Evolutionary conservation across 495 filamentous ascomycete species (phyloP).

Genomic region (Pyrenopolyporus hunteri): DNA sequence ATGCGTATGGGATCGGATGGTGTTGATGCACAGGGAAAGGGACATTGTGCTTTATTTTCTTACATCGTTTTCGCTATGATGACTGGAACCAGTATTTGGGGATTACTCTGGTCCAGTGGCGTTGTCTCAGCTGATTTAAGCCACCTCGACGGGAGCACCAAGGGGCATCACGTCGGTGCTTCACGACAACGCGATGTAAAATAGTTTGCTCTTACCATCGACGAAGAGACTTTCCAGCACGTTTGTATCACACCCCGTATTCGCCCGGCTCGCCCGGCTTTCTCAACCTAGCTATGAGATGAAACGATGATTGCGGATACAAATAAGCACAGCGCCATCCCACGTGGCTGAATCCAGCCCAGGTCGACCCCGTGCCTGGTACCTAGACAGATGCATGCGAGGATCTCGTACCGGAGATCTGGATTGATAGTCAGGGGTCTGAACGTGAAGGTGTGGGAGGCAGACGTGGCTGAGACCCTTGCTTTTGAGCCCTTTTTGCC

Average conservation of each 20-base stretch:
- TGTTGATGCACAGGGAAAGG: constrained; percentile 46
- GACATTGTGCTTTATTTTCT: constrained; percentile 42
- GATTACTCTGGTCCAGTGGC: constrained; percentile 26
- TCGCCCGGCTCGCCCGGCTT: too few species aligned
- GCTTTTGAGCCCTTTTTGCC: not conserved
- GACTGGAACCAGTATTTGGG: constrained; percentile 29
- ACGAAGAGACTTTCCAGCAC: constrained; percentile 15
- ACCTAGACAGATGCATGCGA: constrained; percentile 29
- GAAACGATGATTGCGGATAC: not conserved
- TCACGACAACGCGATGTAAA: constrained; percentile 41
- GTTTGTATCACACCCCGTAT: not conserved
- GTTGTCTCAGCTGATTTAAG: constrained; percentile 29
- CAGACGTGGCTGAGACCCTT: constrained; percentile 24
- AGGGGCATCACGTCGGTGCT: constrained; percentile 22
- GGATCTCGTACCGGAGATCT: constrained; percentile 34
- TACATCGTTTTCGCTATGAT: constrained; percentile 31
- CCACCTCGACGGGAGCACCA: constrained; percentile 19
- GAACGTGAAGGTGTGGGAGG: constrained; percentile 24
- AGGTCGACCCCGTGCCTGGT: constrained; percentile 14
- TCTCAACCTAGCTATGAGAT: not conserved
- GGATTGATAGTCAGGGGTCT: constrained; percentile 26
- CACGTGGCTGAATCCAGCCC: constrained; percentile 26
- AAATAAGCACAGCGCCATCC: constrained; percentile 4
- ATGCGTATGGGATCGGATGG: constrained; percentile 45
- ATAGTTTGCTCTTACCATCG: constrained; percentile 37